phyloP scores from a whole-genome alignment of 164 flowering plant species.

The Magnolia changhungtana region DNA sequence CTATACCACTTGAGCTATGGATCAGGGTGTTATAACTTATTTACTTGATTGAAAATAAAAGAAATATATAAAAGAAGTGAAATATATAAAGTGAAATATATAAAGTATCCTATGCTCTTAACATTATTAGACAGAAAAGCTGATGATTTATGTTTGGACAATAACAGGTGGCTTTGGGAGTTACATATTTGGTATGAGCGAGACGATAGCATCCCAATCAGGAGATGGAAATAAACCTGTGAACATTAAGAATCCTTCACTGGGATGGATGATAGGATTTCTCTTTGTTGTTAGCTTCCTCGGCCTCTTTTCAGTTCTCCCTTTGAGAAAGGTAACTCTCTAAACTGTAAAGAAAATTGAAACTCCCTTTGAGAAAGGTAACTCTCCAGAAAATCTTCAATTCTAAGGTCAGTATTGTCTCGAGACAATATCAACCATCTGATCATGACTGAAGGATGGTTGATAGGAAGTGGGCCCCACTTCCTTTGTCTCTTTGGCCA shows the following conservation, averaged over 20 bases:
- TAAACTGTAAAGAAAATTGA: not conserved
- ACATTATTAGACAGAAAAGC: no score
- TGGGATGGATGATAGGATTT: slow-evolving; percentile 57
- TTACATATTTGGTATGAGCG: slow-evolving; percentile 53
- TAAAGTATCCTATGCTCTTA: no score
- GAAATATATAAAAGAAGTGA: no score
- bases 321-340: slow-evolving; percentile 49
- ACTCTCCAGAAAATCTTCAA: no score
- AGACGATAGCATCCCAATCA: slow-evolving; percentile 26
- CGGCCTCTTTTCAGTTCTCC: slow-evolving; percentile 54
- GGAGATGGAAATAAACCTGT: slow-evolving; percentile 13
- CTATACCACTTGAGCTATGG: no score
- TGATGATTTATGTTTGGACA: not conserved
- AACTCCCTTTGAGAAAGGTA: slow-evolving; percentile 57
- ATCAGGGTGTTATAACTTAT: no score
- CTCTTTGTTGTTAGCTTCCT: slow-evolving; percentile 55
- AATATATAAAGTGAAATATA: no score
- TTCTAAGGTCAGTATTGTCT: no score
- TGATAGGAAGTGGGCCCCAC: not conserved
- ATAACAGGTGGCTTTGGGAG: slow-evolving; percentile 57
- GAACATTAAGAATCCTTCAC: slow-evolving; percentile 31
- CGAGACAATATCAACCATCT: no score
- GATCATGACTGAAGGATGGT: no score
- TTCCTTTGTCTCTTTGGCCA: not conserved
- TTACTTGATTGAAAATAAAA: no score